phyloP scores from a whole-genome alignment of 805 yeast species.

The Metschnikowia gruessii region DNA sequence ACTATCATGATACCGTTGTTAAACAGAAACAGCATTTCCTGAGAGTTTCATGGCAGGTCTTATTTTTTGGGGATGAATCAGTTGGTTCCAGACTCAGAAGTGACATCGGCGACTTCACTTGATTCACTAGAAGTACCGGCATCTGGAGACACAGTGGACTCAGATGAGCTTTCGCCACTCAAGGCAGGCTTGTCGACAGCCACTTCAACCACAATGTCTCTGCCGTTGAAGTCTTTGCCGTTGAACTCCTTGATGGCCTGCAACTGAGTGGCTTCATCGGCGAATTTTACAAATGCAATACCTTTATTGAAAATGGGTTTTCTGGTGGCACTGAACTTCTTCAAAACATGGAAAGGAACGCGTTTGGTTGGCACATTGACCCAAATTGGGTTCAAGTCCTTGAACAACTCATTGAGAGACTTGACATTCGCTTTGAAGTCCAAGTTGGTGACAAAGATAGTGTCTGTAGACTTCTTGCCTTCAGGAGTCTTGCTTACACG shows the following conservation, averaged over 20 bases:
- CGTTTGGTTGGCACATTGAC: constrained; percentile 56
- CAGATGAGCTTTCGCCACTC: constrained; percentile 6
- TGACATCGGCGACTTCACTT: background rate
- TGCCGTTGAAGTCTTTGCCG: constrained; percentile 62
- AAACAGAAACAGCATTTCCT: no score
- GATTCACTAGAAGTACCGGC: constrained; percentile 1
- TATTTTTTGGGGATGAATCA: background rate
- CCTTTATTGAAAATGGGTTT: constrained; percentile 52
- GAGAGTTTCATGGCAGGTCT: background rate
- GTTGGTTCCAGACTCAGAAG: background rate
- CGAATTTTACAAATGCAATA: constrained; percentile 61
- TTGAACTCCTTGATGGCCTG: constrained; percentile 70
- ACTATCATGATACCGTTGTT: no score
- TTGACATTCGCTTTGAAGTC: constrained; percentile 49
- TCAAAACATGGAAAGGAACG: constrained; percentile 43
- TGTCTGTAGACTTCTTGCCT: constrained; percentile 54
- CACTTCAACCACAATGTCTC: constrained; percentile 62
- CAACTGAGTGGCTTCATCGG: constrained; percentile 58
- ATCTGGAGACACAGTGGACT: constrained; percentile 4
- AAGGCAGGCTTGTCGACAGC: constrained; percentile 60
- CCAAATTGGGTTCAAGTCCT: constrained; percentile 52
- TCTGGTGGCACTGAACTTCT: constrained; percentile 44
- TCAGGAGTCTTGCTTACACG: constrained; percentile 30
- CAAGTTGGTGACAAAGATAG: constrained; percentile 61
- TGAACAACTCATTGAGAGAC: constrained; percentile 45